phyloP scores from a whole-genome alignment of 2,329 filamentous ascomycete genomes.

The Cryphonectria naterciae region DNA sequence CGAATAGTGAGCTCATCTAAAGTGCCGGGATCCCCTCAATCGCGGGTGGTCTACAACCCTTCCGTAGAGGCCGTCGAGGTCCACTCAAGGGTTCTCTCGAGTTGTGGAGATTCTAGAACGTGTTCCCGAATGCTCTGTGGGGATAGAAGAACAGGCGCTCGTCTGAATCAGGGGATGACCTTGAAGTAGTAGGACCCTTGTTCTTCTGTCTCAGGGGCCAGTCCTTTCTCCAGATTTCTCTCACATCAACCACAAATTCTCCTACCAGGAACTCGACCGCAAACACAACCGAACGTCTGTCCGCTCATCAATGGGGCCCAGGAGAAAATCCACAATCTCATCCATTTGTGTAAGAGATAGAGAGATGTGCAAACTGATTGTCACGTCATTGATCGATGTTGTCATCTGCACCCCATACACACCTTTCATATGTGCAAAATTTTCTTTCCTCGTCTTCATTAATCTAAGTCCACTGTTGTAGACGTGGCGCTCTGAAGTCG shows the following conservation, averaged over 20 bases:
- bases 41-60: conserved; percentile 14
- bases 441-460: neutral
- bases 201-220: conserved; percentile 10
- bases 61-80: conserved; percentile 19
- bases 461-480: neutral
- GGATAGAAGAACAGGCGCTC: conserved; percentile 17
- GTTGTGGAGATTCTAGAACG: conserved; percentile 27
- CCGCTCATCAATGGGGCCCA: neutral
- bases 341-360: neutral
- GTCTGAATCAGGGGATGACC: conserved; percentile 6
- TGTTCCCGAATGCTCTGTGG: conserved; percentile 13
- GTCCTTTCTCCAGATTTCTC: conserved; percentile 1
- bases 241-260: neutral
- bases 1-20: conserved; percentile 4
- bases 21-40: conserved; percentile 20
- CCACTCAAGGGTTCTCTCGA: conserved; percentile 19
- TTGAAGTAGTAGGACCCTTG: neutral
- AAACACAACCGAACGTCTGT: neutral
- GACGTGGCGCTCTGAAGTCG: neutral
- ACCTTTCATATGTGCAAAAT: neutral
- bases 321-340: neutral
- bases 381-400: neutral
- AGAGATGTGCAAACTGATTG: neutral
- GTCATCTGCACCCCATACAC: neutral
- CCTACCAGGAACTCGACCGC: neutral